Conservation (phyloP, 495 filamentous ascomycete species). For the Daldinia caldariorum region DNA sequence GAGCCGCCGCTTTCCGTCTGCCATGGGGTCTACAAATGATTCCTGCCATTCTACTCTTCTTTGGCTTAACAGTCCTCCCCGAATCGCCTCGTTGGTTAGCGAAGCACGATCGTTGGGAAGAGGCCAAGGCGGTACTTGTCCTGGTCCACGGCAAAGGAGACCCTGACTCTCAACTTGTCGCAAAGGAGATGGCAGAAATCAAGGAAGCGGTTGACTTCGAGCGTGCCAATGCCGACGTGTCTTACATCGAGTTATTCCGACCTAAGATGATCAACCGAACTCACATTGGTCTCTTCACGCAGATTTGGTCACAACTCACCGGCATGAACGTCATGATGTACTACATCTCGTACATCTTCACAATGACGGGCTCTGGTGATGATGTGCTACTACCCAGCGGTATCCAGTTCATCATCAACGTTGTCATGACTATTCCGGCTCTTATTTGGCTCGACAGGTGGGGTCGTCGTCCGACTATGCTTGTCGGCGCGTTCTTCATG, state of each 20-base stretch:
- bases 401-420: conserved; percentile 80
- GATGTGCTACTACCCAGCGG: conserved; percentile 72
- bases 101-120: conserved; percentile 77
- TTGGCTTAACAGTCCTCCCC: conserved; percentile 71
- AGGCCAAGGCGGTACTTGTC: conserved; percentile 69
- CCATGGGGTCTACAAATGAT: conserved; percentile 83
- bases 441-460: conserved; percentile 67
- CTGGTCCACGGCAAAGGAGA: conserved; percentile 76
- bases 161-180: conserved; percentile 67
- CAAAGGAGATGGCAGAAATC: conserved; percentile 75
- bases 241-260: conserved; percentile 74
- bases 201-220: conserved; percentile 76
- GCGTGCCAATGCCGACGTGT: conserved; percentile 66
- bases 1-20: conserved; percentile 71
- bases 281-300: conserved; percentile 77
- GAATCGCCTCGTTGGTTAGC: conserved; percentile 84
- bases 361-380: conserved; percentile 72
- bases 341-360: conserved; percentile 72
- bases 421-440: conserved; percentile 65
- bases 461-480: conserved; percentile 69
- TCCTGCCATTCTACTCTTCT: conserved; percentile 70
- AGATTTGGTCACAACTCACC: conserved; percentile 86
- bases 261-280: conserved; percentile 79
- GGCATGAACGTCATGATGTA: conserved; percentile 91
- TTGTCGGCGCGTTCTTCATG: conserved; percentile 74